Base-by-base conservation (phyloP, 345 rosid species). In the Syzygium oleosum region DNA sequence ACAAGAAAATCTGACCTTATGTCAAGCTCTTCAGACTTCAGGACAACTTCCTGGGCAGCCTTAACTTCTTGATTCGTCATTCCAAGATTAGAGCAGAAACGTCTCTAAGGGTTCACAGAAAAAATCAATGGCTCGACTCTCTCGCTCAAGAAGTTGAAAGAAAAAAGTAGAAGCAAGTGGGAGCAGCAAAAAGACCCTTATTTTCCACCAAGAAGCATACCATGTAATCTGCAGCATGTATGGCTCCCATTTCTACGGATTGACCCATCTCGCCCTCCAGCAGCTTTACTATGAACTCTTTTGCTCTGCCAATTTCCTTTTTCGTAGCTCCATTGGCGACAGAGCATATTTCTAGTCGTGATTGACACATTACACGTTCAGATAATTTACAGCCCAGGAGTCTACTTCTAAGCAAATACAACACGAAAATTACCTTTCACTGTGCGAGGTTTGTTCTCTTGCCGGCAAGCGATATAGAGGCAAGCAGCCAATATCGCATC, bases 21-120 rank as follows among this genome's bases (percentile, higher is more conserved):
- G 88, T 93, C 94, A 73, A 92, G 87, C 86, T 89, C 93, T 87
- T 93, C 94, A 84, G 94, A 91, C 86, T 93, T 93, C 90, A 89
- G 91, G 51, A 92, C 94, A 52, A 92, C 92, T 87, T 92, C 95
- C 87, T 93, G 94, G 56, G 95, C 95, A 49, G 95, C 95, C 92
- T 92, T 93, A 85, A 93, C 91, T 52, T 91, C 95, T 91, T 92
- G 93, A 86, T 93, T 91, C 54, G 90, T 91, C 94, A 93, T 91
- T 88, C 93, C 94, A 89, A 93, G 94, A 68, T 91, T 91, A 51
- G 95, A 93, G 86, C 95, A 92, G 85, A 93, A 92, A 8, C 94
- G 95, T 89, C 94, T 93, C 94, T 93, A 85, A 41, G 58, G 85
- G 73, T 53, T 84, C 51, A 85, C 86, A 84, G 86, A 53, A 4